Base-by-base conservation (phyloP, 2,329 filamentous ascomycete species). In the Colletotrichum sp. region DNA sequence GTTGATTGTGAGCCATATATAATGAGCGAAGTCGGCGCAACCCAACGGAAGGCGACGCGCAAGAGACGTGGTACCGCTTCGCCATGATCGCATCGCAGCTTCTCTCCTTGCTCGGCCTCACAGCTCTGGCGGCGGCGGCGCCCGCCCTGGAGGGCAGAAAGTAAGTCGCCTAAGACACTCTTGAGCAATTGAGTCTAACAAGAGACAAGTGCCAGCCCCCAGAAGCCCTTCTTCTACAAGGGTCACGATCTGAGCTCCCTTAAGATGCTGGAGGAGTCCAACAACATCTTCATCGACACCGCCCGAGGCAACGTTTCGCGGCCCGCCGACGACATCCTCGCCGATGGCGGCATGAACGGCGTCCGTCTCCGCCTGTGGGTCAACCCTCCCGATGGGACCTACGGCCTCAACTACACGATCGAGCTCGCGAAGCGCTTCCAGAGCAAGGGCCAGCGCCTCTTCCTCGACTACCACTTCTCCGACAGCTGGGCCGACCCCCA, bases 391-490 rank as follows among this genome's bases (percentile, higher is more conserved):
- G 73, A 73, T 18, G 73, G 73, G n/a, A 76, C 65, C 15, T 76
- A 76, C 21, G 73, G 73, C 32, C 70, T 76, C 44, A 73, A 76
- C 70, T 76, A 76, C 59, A 83, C 80, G 32, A 73, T 84, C 15
- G 75, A 78, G 9, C 79, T 84, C 15, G 84, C 84, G 12, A 80
- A 82, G 65, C 79, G 83, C 16, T 83, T 85, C 76, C 76, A 80
- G n/a, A 76, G 79, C 24, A 82, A 84, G 75, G 83, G 82, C 13
- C 83, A 82, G 76, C 81, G 81, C 28, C 82, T 85, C 78, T 84
- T 85, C 34, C 81, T 85, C 34, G 84, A 85, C 77, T 84, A 83
- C 65, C 82, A 83, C 76, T 83, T 81, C 74, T 78, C 81, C 28
- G 78, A 79, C 52, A 71, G 71, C 32, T 85, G 83, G 83, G 84